These are phyloP conservation scores for Cercospora canescens DNA, from an alignment of 2,329 filamentous ascomycete genomes.

Conservation along the genomic window DNA sequence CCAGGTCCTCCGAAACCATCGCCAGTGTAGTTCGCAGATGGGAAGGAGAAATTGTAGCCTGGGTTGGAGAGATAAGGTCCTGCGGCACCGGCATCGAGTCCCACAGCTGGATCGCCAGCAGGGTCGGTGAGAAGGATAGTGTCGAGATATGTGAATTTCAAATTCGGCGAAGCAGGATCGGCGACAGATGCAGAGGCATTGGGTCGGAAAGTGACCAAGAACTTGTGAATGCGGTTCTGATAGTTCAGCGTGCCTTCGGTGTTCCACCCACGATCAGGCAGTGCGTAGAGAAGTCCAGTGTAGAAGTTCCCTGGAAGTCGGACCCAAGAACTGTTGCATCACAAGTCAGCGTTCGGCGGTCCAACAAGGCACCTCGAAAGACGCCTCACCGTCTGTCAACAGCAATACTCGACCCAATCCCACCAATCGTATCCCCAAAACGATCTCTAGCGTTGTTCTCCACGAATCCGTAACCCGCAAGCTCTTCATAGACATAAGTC, in stretches of 20 bases:
- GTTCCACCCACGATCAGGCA: conserved; percentile 67
- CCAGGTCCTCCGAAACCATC: conserved; percentile 67
- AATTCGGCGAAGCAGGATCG: conserved; percentile 59
- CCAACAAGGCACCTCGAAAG: neutral
- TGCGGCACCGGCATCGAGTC: conserved; percentile 60
- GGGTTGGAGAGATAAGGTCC: conserved; percentile 54
- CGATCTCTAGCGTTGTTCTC: conserved; percentile 61
- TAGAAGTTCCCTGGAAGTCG: conserved; percentile 48
- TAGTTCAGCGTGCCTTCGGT: conserved; percentile 70
- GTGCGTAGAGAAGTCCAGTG: conserved; percentile 60
- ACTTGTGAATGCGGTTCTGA: conserved; percentile 68
- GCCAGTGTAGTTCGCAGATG: conserved; percentile 63
- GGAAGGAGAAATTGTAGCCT: conserved; percentile 60
- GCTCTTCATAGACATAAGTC: conserved; percentile 63
- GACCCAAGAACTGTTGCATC: neutral
- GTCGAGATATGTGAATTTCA: conserved; percentile 63
- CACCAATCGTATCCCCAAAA: conserved; percentile 68
- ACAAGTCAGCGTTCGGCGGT: neutral
- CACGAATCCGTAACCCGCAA: conserved; percentile 67
- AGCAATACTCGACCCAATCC: conserved; percentile 66
- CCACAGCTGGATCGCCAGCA: conserved; percentile 61
- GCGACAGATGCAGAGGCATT: conserved; percentile 52
- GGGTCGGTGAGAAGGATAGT: conserved; percentile 66
- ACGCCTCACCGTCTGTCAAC: conserved; percentile 48
- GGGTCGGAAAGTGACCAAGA: conserved; percentile 60